Evolutionary conservation across 139 green algal genomes (phyloP), one percentile per base, ranked within the genome.

Genomic region (Chlamydomonas applanata): DNA sequence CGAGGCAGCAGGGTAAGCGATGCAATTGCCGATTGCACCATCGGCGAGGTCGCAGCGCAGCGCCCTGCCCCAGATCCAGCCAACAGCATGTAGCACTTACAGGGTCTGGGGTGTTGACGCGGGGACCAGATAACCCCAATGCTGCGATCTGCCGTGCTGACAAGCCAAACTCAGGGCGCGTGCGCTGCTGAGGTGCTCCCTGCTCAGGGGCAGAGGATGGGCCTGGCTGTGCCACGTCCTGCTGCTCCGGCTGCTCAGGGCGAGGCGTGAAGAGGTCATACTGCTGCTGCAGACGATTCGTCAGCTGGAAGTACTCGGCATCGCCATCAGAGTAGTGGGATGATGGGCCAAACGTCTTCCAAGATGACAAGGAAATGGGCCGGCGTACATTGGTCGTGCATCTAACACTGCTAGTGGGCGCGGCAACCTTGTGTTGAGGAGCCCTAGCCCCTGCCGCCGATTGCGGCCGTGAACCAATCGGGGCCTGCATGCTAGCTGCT

Each of bases 221-320:
- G 3, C 45, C 49, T 65, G 72, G 20, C 73, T 80, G 52, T 19
- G 68, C 30, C 69, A 25, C 53, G 44, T 44, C 3, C 30, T 72
- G 53, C 56, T 72, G 61, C 68, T 77, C 63, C 40, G 66, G 27
- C 54, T 63, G 46, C 35, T 75, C 52, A 56, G 22, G 68, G 17
- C 73, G 46, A 0, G 85, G 85, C 17, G 76, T 67, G 52, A 89
- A 89, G 74, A 72, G 80, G 3, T 83, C 81, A 73, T 87, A 85
- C 77, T 89, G 85, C 25, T 86, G 62, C n/a, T 70, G 69, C 29
- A 89, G 72, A 11, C 77, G 54, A 36, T 76, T 86, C 0, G 77
- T 85, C 0, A 85, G 40, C 17, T 71, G 62, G 45, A 75, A 90
- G 61, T 75, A 90, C 32, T 90, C 85, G 7, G 85, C 85, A 70